Base-by-base conservation (phyloP, 345 rosid species). In the Pelargonium nanum region DNA sequence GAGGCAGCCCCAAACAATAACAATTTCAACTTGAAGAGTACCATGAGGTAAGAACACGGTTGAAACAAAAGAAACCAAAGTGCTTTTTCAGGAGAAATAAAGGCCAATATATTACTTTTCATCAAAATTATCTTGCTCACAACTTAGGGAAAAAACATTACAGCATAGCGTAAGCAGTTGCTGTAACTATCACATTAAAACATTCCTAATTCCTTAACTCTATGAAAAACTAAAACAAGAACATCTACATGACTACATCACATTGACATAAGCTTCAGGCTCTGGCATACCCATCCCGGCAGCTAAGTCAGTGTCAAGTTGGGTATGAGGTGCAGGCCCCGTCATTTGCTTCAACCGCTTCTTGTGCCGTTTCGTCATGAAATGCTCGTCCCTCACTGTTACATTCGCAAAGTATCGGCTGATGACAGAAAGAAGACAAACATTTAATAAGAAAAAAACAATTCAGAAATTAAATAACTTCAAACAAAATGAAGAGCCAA, bases 231-330 rank as follows among this genome's bases (percentile, higher is more conserved):
- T n/a, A 40, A 12, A 15, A 12, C 0, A n/a, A 40, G 15, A 53
- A 65, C 15, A 65, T 4, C 26, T 26, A n/a, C n/a, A n/a, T n/a
- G 22, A 65, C 59, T 83, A n/a, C n/a, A n/a, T n/a, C 77, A 86
- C 52, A 67, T 45, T 0, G 84, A 61, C 89, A 83, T 83, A 61
- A 92, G 81, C 74, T 80, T 83, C 13, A 85, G 85, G 19, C 98
- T 93, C 96, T 0, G 99, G 99, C 86, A 78, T 83, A 24, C 97
- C 99, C 99, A 84, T 89, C 72, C 97, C 99, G 59, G 73, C 89
- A 8, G 99, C 97, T 65, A 87, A 80, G 17, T 89, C 97, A 7
- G 98, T 96, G 71, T 92, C 95, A 4, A 92, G 91, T 70, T 92
- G 97, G 10, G 93, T 74, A 65, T 92, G 97, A 8, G 98, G 98